Base-by-base conservation (phyloP, 2,329 filamentous ascomycete genomes). In the Pseudocercospora musae region DNA sequence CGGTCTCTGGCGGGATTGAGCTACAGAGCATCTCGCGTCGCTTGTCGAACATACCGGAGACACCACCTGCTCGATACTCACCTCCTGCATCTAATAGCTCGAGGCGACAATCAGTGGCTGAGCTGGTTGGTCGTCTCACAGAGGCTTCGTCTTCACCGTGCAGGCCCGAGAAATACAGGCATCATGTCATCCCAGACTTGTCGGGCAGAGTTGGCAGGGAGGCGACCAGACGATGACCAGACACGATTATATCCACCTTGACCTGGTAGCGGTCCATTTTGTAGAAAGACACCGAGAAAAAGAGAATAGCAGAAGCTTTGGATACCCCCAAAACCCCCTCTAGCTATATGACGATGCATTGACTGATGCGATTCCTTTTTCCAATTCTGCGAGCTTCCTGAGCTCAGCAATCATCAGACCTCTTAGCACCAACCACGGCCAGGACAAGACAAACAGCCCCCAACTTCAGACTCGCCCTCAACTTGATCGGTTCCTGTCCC, bases 131-230 rank as follows among this genome's bases (percentile, higher is more conserved):
- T 48, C 29, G 33, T 42, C 40, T 33, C 4, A 40, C 37, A 23
- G 54, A 57, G 8, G 23, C 33, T 20, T 33, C 52, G 4, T 21
- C 29, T 9, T 37, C 52, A 13, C 52, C 55, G 11, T 40, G 42
- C 6, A 52, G 55, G 21, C 29, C 50, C 8, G 57, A 59, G 25
- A 18, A 37, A 25, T 40, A 63, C 58, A 58, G 48, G 49, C 58
- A 63, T 42, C 60, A 63, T 29, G 48, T 59, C 44, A 63, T 63
- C 44, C 60, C 60, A 13, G 57, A 63, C 33, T 33, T 63, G n/a
- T 29, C 52, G 3, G 31, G 52, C 52, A 54, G 52, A 54, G 20
- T 10, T 20, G 18, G 27, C 10, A 31, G 25, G 15, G 31, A 31
- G 31, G 52, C 18, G 2, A 23, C 5, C 15, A 54, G 52, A 54